phyloP scores from a whole-genome alignment of 2,329 filamentous ascomycete genomes.

The Alternaria solani region DNA sequence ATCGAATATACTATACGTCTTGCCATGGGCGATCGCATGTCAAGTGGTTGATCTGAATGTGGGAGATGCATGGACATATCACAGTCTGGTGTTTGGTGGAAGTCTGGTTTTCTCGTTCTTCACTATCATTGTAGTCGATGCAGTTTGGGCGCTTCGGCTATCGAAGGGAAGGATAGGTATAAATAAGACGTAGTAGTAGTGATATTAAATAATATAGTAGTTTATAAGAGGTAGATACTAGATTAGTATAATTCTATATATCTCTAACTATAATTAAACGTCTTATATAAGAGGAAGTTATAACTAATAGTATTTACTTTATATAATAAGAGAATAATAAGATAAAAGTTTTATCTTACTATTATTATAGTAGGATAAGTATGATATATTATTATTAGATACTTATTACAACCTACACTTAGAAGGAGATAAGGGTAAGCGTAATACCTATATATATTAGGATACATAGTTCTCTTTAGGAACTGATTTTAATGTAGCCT shows the following conservation, averaged over 20 bases:
- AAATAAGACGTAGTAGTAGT: neutral
- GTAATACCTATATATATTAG: too few species aligned
- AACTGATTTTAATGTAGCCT: too few species aligned
- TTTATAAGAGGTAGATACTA: neutral
- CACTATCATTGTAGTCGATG: conserved; percentile 60
- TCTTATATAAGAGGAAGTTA: too few species aligned
- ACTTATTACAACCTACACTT: too few species aligned
- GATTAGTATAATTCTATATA: neutral
- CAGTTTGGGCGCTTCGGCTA: conserved; percentile 55
- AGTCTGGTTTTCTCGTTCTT: conserved; percentile 73
- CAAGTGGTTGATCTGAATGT: conserved; percentile 48
- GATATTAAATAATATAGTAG: accelerated
- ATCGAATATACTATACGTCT: conserved; percentile 72
- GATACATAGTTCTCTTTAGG: too few species aligned
- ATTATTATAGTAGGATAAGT: too few species aligned
- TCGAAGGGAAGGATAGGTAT: neutral
- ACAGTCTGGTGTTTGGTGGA: conserved; percentile 72
- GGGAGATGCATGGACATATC: conserved; percentile 71
- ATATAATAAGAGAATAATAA: too few species aligned
- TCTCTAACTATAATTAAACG: too few species aligned
- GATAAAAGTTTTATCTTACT: too few species aligned
- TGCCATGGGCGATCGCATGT: conserved; percentile 75
- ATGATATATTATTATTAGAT: too few species aligned
- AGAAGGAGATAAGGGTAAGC: too few species aligned
- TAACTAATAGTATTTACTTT: too few species aligned